Conservation (phyloP, 176 grass and related monocot genomes). For the Aechmea fasciata region DNA sequence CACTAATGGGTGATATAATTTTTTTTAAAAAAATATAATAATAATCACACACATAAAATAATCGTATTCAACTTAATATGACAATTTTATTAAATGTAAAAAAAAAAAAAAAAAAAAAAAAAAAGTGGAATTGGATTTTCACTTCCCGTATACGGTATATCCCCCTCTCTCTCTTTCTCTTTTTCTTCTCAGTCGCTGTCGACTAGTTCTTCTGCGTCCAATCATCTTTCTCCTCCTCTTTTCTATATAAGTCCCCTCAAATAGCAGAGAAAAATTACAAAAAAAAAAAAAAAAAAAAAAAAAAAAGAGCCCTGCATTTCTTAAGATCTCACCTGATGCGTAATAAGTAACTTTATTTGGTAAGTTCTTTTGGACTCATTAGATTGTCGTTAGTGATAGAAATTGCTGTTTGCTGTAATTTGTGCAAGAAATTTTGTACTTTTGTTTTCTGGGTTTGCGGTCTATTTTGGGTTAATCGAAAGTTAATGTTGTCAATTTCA, state of each 20-base stretch:
- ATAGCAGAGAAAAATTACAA: not conserved
- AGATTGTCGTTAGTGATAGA: too few relatives aligned
- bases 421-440: not conserved
- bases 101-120: too few relatives aligned
- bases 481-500: not conserved
- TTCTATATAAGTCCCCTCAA: not conserved
- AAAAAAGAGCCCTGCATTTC: not conserved
- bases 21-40: too few relatives aligned
- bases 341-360: slow-evolving; percentile 2
- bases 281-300: not conserved
- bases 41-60: too few relatives aligned
- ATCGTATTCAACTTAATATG: too few relatives aligned
- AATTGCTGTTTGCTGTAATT: too few relatives aligned
- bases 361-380: not conserved
- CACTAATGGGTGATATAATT: too few relatives aligned
- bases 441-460: not conserved
- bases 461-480: not conserved
- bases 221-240: slow-evolving; percentile 1
- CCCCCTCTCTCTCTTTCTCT: not conserved
- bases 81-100: too few relatives aligned
- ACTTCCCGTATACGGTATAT: not conserved
- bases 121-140: too few relatives aligned
- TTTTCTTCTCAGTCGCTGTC: not conserved
- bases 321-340: not conserved
- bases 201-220: not conserved